Conservation (phyloP, 2,329 filamentous ascomycete genomes). For the Tympanopsis confertula region DNA sequence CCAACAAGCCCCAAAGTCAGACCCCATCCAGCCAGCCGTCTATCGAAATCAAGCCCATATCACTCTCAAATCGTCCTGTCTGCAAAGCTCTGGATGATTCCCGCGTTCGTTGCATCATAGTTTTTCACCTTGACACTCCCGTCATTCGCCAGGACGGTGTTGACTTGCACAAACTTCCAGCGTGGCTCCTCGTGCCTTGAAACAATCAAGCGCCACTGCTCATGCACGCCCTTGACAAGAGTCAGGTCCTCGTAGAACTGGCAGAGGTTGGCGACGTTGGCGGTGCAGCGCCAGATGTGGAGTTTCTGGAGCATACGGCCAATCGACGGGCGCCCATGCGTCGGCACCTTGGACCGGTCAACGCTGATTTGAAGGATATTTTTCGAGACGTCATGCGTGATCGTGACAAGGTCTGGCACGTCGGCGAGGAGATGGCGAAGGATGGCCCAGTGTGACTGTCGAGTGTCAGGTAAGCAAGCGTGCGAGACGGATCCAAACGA, state of each 20-base stretch:
- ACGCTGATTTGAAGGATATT: no score
- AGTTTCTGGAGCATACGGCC: conserved; percentile 44
- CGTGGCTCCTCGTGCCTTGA: conserved; percentile 41
- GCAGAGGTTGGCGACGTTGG: conserved; percentile 38
- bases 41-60: no score
- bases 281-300: conserved; percentile 52
- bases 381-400: no score
- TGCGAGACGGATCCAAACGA: no score
- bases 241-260: conserved; percentile 46
- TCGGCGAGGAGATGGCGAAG: no score
- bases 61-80: no score
- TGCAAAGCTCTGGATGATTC: conserved; percentile 48
- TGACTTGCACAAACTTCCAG: conserved; percentile 53
- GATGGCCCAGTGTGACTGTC: no score
- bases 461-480: no score
- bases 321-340: conserved; percentile 43
- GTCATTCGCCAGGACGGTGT: conserved; percentile 31
- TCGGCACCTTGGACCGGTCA: conserved; percentile 43
- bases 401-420: no score
- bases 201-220: conserved; percentile 42
- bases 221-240: conserved; percentile 35
- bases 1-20: no score
- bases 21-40: no score
- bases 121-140: conserved; percentile 41
- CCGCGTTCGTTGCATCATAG: conserved; percentile 49